A percentile compares a stretch with the other conserved stretches of the same genome.
phyloP scores from a whole-genome alignment of 1,139 yeast genomes.

The Maudiozyma humilis region DNA sequence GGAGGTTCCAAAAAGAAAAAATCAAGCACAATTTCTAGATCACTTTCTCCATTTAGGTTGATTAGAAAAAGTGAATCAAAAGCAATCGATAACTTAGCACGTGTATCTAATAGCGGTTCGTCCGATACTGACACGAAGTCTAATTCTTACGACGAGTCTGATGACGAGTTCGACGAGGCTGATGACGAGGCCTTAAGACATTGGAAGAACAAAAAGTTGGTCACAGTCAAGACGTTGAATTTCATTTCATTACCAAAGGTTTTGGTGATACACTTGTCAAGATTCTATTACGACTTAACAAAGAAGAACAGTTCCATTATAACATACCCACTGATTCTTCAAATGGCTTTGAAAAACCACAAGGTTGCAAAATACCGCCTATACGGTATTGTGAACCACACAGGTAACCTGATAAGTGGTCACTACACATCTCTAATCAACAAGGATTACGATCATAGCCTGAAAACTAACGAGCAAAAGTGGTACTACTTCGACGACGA shows the following conservation, averaged over 20 bases:
- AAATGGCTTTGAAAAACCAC: conserved; percentile 37
- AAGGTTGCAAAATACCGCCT: conserved; percentile 43
- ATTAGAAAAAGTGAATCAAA: conserved; percentile 8
- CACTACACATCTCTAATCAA: conserved; percentile 65
- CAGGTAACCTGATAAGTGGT: conserved; percentile 63
- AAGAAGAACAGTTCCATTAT: conserved; percentile 49
- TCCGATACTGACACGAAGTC: conserved; percentile 2
- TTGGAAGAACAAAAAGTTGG: conserved; percentile 28
- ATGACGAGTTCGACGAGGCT: conserved; percentile 7
- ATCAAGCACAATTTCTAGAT: conserved; percentile 12
- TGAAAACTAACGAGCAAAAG: conserved; percentile 31
- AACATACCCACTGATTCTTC: conserved; percentile 47
- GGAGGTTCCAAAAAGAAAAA: conserved; percentile 2
- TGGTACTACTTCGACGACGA: conserved; percentile 79
- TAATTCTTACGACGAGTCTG: conserved; percentile 3
- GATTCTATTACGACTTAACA: conserved; percentile 49
- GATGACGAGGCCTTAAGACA: conserved; percentile 13
- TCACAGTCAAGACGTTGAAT: conserved; percentile 47
- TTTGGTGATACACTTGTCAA: conserved; percentile 55
- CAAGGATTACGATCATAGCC: conserved; percentile 35
- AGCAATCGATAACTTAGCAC: background rate
- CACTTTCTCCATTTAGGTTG: conserved; percentile 24
- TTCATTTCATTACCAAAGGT: conserved; percentile 59
- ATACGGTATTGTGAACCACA: conserved; percentile 59
- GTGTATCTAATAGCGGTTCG: background rate